phyloP scores from a whole-genome alignment of 2,329 filamentous ascomycete genomes.

The Penicillium hesseltinei region DNA sequence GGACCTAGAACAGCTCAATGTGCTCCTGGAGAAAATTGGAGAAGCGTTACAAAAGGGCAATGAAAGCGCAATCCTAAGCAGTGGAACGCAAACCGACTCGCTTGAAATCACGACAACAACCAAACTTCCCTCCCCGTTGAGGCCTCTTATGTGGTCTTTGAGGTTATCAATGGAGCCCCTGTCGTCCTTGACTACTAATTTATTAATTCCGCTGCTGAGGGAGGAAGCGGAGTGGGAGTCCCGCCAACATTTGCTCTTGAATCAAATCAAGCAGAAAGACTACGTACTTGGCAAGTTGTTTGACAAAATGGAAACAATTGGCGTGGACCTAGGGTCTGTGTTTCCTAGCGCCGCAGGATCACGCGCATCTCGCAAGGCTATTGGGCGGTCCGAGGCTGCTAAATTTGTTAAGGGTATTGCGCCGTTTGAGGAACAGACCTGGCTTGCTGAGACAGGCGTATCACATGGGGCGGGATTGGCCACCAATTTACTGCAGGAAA shows the following conservation, averaged over 20 bases:
- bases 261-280: conserved; percentile 57
- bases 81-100: conserved; percentile 29
- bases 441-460: conserved; percentile 37
- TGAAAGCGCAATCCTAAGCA: conserved; percentile 34
- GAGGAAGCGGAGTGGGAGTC: conserved; percentile 48
- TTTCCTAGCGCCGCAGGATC: conserved; percentile 55
- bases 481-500: conserved; percentile 27
- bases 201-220: conserved; percentile 55
- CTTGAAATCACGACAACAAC: conserved; percentile 49
- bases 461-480: conserved; percentile 21
- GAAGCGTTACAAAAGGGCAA: conserved; percentile 45
- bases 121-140: conserved; percentile 54
- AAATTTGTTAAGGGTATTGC: conserved; percentile 55
- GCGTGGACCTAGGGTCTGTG: conserved; percentile 55
- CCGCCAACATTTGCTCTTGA: conserved; percentile 50
- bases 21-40: conserved; percentile 56
- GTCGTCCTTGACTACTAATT: conserved; percentile 46
- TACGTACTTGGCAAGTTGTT: conserved; percentile 57
- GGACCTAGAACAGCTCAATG: conserved; percentile 53
- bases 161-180: conserved; percentile 43
- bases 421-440: conserved; percentile 51
- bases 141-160: conserved; percentile 54
- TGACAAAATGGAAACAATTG: conserved; percentile 57
- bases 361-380: conserved; percentile 45
- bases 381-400: conserved; percentile 52